Evolutionary conservation across 176 grass and related monocot genomes (phyloP), one percentile per base, ranked within the genome.

Genomic region (Oryza longistaminata): DNA sequence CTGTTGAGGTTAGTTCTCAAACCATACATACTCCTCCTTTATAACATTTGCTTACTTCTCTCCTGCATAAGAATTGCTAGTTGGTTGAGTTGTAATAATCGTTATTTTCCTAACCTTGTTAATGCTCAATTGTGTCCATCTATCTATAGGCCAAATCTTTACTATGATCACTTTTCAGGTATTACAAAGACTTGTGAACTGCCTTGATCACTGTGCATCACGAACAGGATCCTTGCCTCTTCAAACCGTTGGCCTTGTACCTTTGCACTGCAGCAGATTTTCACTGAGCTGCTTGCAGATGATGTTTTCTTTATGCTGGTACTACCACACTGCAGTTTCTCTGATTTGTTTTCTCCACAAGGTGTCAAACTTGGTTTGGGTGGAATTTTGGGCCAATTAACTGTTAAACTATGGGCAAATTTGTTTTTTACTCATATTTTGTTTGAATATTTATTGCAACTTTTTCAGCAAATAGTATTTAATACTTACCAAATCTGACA

Each of bases 261-360:
- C 96, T 81, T 85, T 91, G 24, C 91, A 95, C 82, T 95, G 96
- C 82, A 95, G 93, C 80, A 90, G 93, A 83, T 98, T 98, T 87
- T 98, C 96, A 24, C 75, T 98, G 42, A 87, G 89, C 83, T 98
- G 96, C 83, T 95, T 98, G 78, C 89, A 95, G 86, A 94, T 89
- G 90, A 90, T 98, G 74, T 98, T 98, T 90, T 95, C 93, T 76
- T 88, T 95, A 86, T 94, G 96, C 93, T 94, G 96, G 96, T 98
- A 89, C 50, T 62, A 24, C n/a, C 58, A 62, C 7, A 62, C 2
- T 29, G 0, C 66, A 70, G 22, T 58, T 15, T 75, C 1, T 70
- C 24, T 64, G 21, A 48, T 82, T 82, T 7, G 2, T 82, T 76
- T 70, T 35, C 19, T 75, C 73, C 21, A 64, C 64, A 61, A 37